Base-by-base conservation (phyloP, 805 yeast species). In the Peterozyma xylosa region DNA sequence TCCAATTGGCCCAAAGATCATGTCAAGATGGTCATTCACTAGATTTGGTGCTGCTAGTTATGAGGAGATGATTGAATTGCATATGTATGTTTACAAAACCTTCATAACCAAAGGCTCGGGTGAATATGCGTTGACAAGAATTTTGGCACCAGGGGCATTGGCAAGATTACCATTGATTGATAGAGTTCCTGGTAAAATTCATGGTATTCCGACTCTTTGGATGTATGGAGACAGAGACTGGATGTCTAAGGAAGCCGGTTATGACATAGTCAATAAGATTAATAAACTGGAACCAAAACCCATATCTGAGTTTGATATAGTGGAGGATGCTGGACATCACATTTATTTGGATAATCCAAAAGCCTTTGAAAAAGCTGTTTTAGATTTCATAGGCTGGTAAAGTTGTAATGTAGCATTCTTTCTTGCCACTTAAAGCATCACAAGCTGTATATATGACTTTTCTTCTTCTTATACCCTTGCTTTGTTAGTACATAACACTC, bases 201-300 rank as follows among this genome's bases (percentile, higher is more conserved):
- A 51, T 14, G 29, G 39, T 10, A 49, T 74, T 13, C 78, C 78
- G 3, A 67, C 78, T 1, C 57, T 78, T 30, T 78, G 84, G 81
- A 48, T 80, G 18, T 81, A 81, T 52, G 88, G 88, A 9, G 86
- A 80, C 47, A 63, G 60, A 34, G 88, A 81, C 57, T 81, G 88
- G 88, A 81, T 81, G 87, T 75, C 76, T 48, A 74, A 68, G 42
- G 70, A 67, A 38, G 84, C 82, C 11, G 88, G 88, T 2, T 56
- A 64, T 35, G 63, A 70, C 34, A 64, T 67, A 42, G 69, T 66
- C 13, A 55, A 63, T 11, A 60, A 59, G 38, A 59, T 68, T 39
- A 59, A 60, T 47, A 30, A 51, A 43, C 33, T 42, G 13, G 15
- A 14, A 11, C 45, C 49, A 2, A 35, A 32, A 3, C 45, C 41